Conservation (phyloP, 2,329 filamentous ascomycete species). For the Whalleya microplaca region DNA sequence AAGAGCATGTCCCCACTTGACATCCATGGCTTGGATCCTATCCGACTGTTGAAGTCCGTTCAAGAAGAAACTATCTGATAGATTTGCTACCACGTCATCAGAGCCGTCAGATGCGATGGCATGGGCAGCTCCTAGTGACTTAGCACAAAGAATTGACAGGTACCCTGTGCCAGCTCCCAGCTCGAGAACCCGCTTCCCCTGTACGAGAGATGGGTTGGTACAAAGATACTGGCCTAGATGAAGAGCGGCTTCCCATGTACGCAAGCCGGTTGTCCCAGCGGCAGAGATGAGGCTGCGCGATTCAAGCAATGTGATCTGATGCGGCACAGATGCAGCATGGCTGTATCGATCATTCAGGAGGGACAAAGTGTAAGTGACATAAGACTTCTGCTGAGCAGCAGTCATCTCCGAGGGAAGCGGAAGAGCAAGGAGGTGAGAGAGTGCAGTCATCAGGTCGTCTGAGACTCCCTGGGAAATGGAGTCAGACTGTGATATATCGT, state of each 20-base stretch:
- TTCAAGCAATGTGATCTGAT: slow-evolving; percentile 67
- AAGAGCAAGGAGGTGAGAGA: slow-evolving; percentile 67
- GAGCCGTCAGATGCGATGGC: slow-evolving; percentile 76
- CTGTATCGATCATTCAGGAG: slow-evolving; percentile 28
- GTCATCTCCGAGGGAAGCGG: slow-evolving; percentile 66
- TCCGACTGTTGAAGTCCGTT: slow-evolving; percentile 62
- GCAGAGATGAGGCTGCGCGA: slow-evolving; percentile 70
- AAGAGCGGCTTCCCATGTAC: slow-evolving; percentile 81
- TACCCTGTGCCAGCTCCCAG: slow-evolving; percentile 79
- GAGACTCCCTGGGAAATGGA: slow-evolving; percentile 70
- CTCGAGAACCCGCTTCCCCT: slow-evolving; percentile 66
- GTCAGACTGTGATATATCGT: slow-evolving; percentile 29
- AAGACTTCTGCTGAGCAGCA: slow-evolving; percentile 72
- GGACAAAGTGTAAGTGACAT: slow-evolving; percentile 71
- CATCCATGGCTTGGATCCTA: slow-evolving; percentile 53
- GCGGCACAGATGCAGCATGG: slow-evolving; percentile 3
- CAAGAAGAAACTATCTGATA: slow-evolving; percentile 70
- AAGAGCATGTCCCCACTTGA: slow-evolving; percentile 68
- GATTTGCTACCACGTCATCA: slow-evolving; percentile 68
- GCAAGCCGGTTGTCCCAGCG: slow-evolving; percentile 72
- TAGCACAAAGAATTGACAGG: slow-evolving; percentile 73
- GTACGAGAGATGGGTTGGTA: slow-evolving; percentile 48
- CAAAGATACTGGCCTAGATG: slow-evolving; percentile 73
- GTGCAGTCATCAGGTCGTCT: slow-evolving; percentile 73
- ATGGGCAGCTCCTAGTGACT: slow-evolving; percentile 60